A percentile compares a stretch with the other conserved stretches of the same genome.
These are phyloP conservation scores for Alternaria incomplexa DNA, from an alignment of 2,329 filamentous ascomycete genomes.

Conservation along the genomic window DNA sequence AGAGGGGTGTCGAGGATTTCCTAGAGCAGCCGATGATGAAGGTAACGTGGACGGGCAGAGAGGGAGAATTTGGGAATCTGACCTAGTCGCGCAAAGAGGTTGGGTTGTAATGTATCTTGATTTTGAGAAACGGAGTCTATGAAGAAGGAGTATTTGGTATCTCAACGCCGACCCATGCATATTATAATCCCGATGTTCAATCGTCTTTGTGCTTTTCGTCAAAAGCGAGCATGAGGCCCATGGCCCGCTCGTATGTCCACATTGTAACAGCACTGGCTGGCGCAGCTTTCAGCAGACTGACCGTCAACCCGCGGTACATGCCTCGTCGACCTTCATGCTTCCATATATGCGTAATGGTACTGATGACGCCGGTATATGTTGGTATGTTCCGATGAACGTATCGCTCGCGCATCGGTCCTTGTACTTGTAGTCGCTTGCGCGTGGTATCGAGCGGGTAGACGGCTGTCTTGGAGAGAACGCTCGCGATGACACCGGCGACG, in stretches of 20 bases:
- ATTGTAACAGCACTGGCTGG: constrained; percentile 92
- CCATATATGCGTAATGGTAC: constrained; percentile 72
- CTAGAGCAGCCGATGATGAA: constrained; percentile 1
- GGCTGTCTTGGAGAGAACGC: constrained; percentile 81
- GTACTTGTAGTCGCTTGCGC: constrained; percentile 90
- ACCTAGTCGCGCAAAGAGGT: background rate
- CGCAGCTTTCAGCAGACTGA: constrained; percentile 90
- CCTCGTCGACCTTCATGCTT: constrained; percentile 76
- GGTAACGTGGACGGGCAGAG: background rate
- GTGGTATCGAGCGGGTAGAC: constrained; percentile 95
- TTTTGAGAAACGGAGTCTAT: background rate
- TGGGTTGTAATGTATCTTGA: background rate
- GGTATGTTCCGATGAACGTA: constrained; percentile 92
- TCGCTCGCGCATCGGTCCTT: constrained; percentile 79
- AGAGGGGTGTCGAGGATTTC: background rate
- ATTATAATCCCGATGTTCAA: background rate
- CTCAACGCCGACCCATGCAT: background rate
- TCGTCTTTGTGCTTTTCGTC: constrained; percentile 22
- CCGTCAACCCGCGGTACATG: constrained; percentile 84
- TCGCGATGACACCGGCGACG: constrained; percentile 78
- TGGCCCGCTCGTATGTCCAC: constrained; percentile 86
- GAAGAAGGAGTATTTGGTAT: background rate
- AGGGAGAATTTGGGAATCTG: background rate
- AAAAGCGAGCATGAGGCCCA: constrained; percentile 62
- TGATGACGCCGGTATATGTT: constrained; percentile 71